A percentile compares a stretch with the other conserved stretches of the same genome.
Evolutionary conservation across 2,329 filamentous ascomycete genomes (phyloP).

Genomic region (Lasiodiplodia sp.): DNA sequence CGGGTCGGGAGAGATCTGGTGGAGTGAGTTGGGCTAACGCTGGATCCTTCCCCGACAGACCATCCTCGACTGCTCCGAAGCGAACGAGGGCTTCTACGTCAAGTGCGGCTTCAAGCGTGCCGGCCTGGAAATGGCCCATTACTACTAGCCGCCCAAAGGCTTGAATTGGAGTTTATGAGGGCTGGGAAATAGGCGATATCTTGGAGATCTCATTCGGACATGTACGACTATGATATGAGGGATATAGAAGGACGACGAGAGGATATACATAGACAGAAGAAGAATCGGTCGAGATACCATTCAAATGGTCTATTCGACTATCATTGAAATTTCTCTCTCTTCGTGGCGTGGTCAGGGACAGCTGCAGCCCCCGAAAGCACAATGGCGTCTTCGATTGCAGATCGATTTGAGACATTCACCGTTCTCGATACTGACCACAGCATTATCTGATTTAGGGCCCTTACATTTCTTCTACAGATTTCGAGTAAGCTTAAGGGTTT

Average conservation of each 20-base stretch:
- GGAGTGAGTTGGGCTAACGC: constrained; percentile 1
- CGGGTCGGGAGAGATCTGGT: not conserved
- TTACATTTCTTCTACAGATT: too few relatives aligned
- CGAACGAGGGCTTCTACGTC: constrained; percentile 96
- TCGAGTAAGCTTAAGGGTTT: too few relatives aligned
- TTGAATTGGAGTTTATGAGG: not conserved
- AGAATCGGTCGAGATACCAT: not conserved
- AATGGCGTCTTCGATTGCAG: not conserved
- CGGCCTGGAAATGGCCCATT: constrained; percentile 96
- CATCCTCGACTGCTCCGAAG: constrained; percentile 94
- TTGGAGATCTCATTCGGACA: not conserved
- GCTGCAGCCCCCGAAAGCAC: too few relatives aligned
- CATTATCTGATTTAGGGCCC: too few relatives aligned
- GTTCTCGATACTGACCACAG: too few relatives aligned
- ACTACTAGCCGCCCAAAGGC: constrained; percentile 61
- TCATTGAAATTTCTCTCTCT: not conserved
- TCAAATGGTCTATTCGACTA: not conserved
- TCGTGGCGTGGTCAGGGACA: not conserved
- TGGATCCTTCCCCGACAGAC: constrained; percentile 60
- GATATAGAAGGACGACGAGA: constrained; percentile 2
- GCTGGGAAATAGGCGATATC: not conserved
- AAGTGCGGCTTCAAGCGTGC: constrained; percentile 96
- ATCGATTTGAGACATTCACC: not conserved
- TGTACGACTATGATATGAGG: constrained; percentile 21
- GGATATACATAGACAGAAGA: not conserved